These are phyloP conservation scores for Haplosporangium sp. DNA, from an alignment of 371 early-diverging fungal genomes.

Conservation along the genomic window DNA sequence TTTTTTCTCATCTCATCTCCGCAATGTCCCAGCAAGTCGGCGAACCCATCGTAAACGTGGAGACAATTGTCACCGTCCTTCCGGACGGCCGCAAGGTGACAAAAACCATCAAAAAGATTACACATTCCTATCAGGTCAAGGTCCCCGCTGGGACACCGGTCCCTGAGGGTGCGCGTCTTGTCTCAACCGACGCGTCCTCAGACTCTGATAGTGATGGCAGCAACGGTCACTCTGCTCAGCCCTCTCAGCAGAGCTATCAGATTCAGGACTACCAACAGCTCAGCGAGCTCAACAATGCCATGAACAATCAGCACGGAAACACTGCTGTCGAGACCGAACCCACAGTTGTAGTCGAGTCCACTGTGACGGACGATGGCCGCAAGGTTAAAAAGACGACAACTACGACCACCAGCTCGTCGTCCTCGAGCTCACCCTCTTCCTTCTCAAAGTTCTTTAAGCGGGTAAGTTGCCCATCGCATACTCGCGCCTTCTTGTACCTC, in stretches of 20 bases:
- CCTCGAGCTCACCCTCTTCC: slow-evolving; percentile 14
- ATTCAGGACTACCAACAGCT: slow-evolving; percentile 19
- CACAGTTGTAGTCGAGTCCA: slow-evolving; percentile 38
- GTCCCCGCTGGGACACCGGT: slow-evolving; percentile 52
- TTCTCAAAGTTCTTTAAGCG: slow-evolving; percentile 50
- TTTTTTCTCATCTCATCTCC: neutral
- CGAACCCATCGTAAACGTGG: slow-evolving; percentile 46
- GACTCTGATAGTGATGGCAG: neutral
- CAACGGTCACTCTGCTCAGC: neutral
- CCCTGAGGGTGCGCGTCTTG: slow-evolving; percentile 38
- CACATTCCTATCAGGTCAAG: slow-evolving; percentile 44
- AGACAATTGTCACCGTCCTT: slow-evolving; percentile 35
- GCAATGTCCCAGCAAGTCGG: slow-evolving; percentile 41
- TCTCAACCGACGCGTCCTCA: slow-evolving; percentile 30
- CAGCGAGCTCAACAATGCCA: slow-evolving; percentile 11
- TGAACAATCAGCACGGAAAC: slow-evolving; percentile 17
- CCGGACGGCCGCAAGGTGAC: slow-evolving; percentile 53
- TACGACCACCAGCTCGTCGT: slow-evolving; percentile 31
- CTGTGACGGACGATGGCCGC: slow-evolving; percentile 37
- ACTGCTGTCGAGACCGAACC: slow-evolving; percentile 28
- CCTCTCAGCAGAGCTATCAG: slow-evolving; percentile 6
- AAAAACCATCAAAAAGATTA: slow-evolving; percentile 49
- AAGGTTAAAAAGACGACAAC: slow-evolving; percentile 54
- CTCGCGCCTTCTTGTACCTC: neutral
- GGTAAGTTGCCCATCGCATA: slow-evolving; percentile 18